Base-by-base conservation (phyloP, 73 alveolate species). In the Paramecium octaurelia region DNA sequence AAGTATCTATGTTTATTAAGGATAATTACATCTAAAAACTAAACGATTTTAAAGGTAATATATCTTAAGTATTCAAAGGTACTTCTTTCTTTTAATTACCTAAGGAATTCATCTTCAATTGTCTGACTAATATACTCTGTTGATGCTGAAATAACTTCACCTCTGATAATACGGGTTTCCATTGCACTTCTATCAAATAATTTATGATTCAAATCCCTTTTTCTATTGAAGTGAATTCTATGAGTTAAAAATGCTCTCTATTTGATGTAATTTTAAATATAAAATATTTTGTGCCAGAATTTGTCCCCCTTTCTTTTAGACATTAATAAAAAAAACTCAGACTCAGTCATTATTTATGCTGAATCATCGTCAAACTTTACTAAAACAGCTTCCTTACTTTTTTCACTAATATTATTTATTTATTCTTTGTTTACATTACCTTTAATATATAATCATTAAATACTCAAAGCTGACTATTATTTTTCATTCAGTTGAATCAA, bases 101-200 rank as follows among this genome's bases (percentile, higher is more conserved):
- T 23, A 34, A 36, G 40, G 20, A 36, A 73, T 2, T 73, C 87
- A 36, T 73, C 87, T 38, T 73, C 87, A 14, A 29, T 43, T 35
- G 18, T 12, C 11, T 40, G 21, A 73, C 60, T 36, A 21, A 73
- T 73, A 38, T 73, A 73, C n/a, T 34, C 57, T 29, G 60, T 35
- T 31, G 87, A 34, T 14, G 60, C 87, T 35, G 57, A 36, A 0
- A 73, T 40, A 18, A 73, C 59, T 34, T 73, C 87, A 8, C 87
- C 87, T 8, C 54, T 29, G 16, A 73, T 36, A 21, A 36, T 36
- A 2, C 35, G 24, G 0, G 91, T 27, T 43, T 80, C 91, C 57
- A 80, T 80, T 48, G 70, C 46, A 31, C 76, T 42, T 80, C 91
- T 21, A 11, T 80, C 43, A 80, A 80, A 80, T 20, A 43, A 46